A percentile compares a stretch with the other conserved stretches of the same genome.
Evolutionary conservation across 352 stramenopile species (phyloP).

Genomic region (Phytophthora crassamura): DNA sequence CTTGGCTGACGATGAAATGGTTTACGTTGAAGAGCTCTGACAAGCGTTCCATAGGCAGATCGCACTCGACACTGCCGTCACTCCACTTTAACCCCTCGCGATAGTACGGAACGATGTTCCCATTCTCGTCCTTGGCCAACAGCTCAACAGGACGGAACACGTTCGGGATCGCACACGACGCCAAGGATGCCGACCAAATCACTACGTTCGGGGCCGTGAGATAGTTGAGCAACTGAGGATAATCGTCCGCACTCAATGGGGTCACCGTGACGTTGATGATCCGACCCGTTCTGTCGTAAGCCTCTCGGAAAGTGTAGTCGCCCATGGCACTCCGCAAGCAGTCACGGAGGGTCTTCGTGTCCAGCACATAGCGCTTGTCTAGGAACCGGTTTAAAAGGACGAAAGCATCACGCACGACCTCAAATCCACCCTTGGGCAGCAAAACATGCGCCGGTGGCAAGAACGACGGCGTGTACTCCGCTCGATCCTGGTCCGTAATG

Average conservation of each 20-base stretch:
- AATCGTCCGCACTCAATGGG: constrained; percentile 90
- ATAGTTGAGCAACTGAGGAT: constrained; percentile 98
- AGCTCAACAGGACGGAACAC: constrained; percentile 96
- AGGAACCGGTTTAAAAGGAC: constrained; percentile 70
- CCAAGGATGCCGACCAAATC: constrained; percentile 97
- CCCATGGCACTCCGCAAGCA: constrained; percentile 92
- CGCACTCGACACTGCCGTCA: constrained; percentile 94
- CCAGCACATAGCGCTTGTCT: constrained; percentile 76
- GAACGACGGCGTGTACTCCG: constrained; percentile 65
- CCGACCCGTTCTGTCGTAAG: constrained; percentile 97
- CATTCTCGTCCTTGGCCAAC: constrained; percentile 93
- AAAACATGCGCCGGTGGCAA: constrained; percentile 49
- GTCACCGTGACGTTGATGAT: constrained; percentile 99
- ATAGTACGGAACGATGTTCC: constrained; percentile 84
- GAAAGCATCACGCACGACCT: constrained; percentile 54
- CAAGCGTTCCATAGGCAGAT: constrained; percentile 97
- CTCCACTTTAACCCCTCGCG: constrained; percentile 92
- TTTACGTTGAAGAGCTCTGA: constrained; percentile 99
- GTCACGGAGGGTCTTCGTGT: constrained; percentile 69
- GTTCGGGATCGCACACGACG: constrained; percentile 94
- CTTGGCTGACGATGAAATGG: constrained; percentile 98
- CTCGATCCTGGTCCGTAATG: constrained; percentile 67
- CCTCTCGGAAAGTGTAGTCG: constrained; percentile 98
- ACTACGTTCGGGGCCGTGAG: constrained; percentile 98
- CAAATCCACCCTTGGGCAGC: constrained; percentile 53